phyloP scores from a whole-genome alignment of 2,329 filamentous ascomycete species.

The Lasiodiplodia hormozganensis region DNA sequence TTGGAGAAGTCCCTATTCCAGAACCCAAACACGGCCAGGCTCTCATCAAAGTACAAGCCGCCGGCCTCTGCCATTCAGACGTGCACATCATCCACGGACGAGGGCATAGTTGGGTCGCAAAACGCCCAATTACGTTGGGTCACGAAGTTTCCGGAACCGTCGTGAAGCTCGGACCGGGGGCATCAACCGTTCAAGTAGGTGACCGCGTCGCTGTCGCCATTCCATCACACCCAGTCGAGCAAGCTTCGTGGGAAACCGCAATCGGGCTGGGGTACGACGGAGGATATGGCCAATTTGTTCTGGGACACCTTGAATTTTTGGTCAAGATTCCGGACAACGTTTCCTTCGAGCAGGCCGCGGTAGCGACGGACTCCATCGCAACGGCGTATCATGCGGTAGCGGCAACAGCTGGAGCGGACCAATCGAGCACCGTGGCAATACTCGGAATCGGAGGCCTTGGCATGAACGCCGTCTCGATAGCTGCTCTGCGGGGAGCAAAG shows the following conservation, averaged over 20 bases:
- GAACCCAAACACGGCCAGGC: constrained; percentile 1
- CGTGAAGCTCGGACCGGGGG: background rate
- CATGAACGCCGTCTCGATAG: background rate
- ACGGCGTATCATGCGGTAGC: constrained; percentile 30
- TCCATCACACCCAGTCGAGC: background rate
- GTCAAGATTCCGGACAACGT: constrained; percentile 26
- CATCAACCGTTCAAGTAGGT: background rate
- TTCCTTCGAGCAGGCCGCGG: constrained; percentile 23
- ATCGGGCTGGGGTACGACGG: background rate
- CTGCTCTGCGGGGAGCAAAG: background rate
- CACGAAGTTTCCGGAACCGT: constrained; percentile 28
- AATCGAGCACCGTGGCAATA: background rate
- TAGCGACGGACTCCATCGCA: constrained; percentile 27
- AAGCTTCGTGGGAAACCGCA: background rate
- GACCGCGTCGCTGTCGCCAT: background rate
- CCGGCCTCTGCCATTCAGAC: constrained; percentile 28
- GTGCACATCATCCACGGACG: background rate
- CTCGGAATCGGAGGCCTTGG: background rate
- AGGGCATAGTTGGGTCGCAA: background rate
- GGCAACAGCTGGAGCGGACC: background rate
- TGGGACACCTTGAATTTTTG: background rate
- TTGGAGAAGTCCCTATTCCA: constrained; percentile 22
- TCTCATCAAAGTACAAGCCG: constrained; percentile 15
- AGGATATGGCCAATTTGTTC: background rate
- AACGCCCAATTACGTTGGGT: constrained; percentile 23